Percentiles rank a stretch among this genome's conserved stretches.
Conservation (phyloP, 768 basidiomycete genomes). For the Fomitopsis pulvina region DNA sequence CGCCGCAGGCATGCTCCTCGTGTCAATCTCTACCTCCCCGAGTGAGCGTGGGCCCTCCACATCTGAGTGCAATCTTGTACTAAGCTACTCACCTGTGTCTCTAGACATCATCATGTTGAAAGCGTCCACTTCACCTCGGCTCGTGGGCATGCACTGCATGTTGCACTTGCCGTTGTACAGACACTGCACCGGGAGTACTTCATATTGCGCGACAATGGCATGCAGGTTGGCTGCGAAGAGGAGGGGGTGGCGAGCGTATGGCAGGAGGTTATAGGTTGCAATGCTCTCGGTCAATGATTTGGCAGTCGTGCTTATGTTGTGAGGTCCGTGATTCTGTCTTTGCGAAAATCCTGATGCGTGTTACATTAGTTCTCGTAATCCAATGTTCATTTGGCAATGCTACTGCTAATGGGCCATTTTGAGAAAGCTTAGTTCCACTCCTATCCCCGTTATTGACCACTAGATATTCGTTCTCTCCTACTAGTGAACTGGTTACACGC, state of each 20-base stretch:
- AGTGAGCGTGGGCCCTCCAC: constrained; percentile 31
- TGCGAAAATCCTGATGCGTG: too few relatives aligned
- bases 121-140: constrained; percentile 58
- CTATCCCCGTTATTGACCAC: too few relatives aligned
- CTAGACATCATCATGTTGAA: constrained; percentile 71
- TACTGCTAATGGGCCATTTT: too few relatives aligned
- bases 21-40: constrained; percentile 59
- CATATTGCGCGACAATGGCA: constrained; percentile 67
- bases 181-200: constrained; percentile 64
- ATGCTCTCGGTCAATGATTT: constrained; percentile 19
- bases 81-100: not conserved
- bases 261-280: constrained; percentile 52
- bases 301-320: constrained; percentile 47
- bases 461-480: too few relatives aligned
- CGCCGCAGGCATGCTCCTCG: constrained; percentile 18
- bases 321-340: not conserved
- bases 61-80: not conserved
- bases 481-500: too few relatives aligned
- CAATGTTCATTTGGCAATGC: too few relatives aligned
- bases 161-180: constrained; percentile 62
- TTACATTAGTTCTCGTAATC: too few relatives aligned
- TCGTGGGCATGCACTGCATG: constrained; percentile 41
- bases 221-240: constrained; percentile 73
- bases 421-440: too few relatives aligned
- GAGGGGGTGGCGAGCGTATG: constrained; percentile 60